Conservation (phyloP, 495 filamentous ascomycete genomes). For the Amphirosellinia nigrospora region DNA sequence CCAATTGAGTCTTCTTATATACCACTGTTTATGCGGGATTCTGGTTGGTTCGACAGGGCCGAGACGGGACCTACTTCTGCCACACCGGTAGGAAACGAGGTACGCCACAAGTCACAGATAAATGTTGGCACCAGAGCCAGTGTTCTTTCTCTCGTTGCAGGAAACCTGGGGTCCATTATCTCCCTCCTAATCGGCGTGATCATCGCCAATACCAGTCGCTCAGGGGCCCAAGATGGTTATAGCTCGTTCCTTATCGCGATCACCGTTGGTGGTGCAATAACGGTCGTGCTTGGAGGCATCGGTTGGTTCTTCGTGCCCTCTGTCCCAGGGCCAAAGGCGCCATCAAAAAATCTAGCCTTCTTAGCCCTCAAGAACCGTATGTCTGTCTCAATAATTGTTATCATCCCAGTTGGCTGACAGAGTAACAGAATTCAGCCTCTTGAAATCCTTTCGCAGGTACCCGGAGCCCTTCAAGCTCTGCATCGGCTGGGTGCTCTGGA, state of each 20-base stretch:
- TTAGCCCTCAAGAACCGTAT: conserved; percentile 33
- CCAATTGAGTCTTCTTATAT: conserved; percentile 36
- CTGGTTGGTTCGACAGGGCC: conserved; percentile 30
- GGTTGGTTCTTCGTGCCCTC: conserved; percentile 32
- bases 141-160: conserved; percentile 32
- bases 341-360: conserved; percentile 25
- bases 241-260: conserved; percentile 34
- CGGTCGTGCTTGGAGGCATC: conserved; percentile 30
- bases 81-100: conserved; percentile 6
- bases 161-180: conserved; percentile 31
- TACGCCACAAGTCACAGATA: conserved; percentile 22
- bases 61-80: neutral
- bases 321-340: conserved; percentile 25
- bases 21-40: conserved; percentile 36
- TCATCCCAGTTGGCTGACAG: neutral
- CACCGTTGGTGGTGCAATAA: conserved; percentile 33
- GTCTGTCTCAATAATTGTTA: neutral
- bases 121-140: conserved; percentile 31
- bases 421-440: conserved; percentile 24
- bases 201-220: conserved; percentile 32
- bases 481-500: conserved; percentile 39
- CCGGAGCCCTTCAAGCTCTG: conserved; percentile 37
- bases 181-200: conserved; percentile 35
- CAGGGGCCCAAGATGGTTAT: conserved; percentile 29
- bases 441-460: conserved; percentile 27